These are phyloP conservation scores for Casaregolazyma lundiana DNA, from an alignment of 1,139 yeast species.

Conservation along the genomic window DNA sequence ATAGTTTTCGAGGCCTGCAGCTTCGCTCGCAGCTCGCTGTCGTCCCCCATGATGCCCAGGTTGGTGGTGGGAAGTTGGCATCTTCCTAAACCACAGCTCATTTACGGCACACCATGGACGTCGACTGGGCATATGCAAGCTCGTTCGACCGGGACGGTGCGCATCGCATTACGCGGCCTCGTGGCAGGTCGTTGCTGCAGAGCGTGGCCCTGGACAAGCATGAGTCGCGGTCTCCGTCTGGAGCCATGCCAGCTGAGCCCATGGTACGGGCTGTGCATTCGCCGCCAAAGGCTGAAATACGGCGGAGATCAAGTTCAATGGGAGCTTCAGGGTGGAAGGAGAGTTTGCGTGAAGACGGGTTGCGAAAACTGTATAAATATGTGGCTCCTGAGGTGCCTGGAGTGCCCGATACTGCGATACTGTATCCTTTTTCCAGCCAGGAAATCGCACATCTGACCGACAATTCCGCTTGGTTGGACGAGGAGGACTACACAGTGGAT, in stretches of 20 bases:
- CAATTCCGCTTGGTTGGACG: constrained; percentile 6
- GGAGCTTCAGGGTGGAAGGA: no score
- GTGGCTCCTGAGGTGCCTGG: no score
- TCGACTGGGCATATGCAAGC: constrained; percentile 32
- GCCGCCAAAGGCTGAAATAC: not conserved
- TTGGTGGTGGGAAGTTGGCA: not conserved
- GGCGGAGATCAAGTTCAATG: not conserved
- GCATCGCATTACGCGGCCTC: constrained; percentile 16
- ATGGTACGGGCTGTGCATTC: not conserved
- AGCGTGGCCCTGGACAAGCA: constrained; percentile 25
- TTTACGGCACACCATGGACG: constrained; percentile 23
- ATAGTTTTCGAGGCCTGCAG: constrained; percentile 39
- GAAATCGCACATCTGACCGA: constrained; percentile 4
- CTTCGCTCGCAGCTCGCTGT: not conserved
- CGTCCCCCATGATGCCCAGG: not conserved
- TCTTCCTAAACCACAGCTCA: not conserved
- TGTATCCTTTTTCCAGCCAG: constrained; percentile 15
- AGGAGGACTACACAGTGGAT: constrained; percentile 7
- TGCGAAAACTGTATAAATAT: no score
- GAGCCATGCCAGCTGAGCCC: not conserved
- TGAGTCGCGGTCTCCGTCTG: constrained; percentile 4
- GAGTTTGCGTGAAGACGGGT: no score
- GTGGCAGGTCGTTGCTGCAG: constrained; percentile 28
- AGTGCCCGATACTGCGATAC: not conserved
- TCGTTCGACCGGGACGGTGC: constrained; percentile 14